Base-by-base conservation (phyloP, 2,329 filamentous ascomycete genomes). In the Sclerotinia nivalis region DNA sequence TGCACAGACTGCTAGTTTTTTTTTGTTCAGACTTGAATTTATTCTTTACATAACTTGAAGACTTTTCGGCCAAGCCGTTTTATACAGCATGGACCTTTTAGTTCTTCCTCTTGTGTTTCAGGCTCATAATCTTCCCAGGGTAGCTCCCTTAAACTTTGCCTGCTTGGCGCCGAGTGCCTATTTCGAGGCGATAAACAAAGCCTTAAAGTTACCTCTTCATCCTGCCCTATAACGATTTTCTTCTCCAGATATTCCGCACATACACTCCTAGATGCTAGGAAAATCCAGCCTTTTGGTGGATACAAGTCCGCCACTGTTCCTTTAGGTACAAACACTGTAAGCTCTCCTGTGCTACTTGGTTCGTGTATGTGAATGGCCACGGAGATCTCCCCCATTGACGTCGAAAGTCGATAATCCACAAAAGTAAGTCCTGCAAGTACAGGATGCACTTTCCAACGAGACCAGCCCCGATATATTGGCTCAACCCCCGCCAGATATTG, bases 401-500 rank as follows among this genome's bases (percentile, higher is more conserved):
- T 73, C 15, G 52, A 60, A 12, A 74, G 28, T 43, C 62, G n/a
- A 20, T 73, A 73, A 66, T 72, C 66, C 5, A 75, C 70, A 45
- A 31, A 59, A 15, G 69, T 52, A 15, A 74, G 45, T 1, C 73
- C 73, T 22, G 70, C 73, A 22, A 75, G 58, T 9, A 75, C 70
- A n/a, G 74, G 73, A 45, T 71, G 69, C 43, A 75, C 71, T 47
- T 56, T 66, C 54, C 66, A 74, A 5, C 66, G 45, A 45, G 47
- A 60, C 73, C 73, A 75, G 4, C 73, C 74, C 4, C 70, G 60
- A 40, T 72, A 72, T 4, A 73, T 47, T 34, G 73, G 73, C 40
- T 68, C 60, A 45, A 75, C 40, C 12, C 73, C 74, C 37, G 65
- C 73, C 8, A 75, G 58, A 56, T 74, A 75, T 65, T 68, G 70